Evolutionary conservation across 1,284 basidiomycete species (phyloP).

Genomic region (Volvariella surrecta): DNA sequence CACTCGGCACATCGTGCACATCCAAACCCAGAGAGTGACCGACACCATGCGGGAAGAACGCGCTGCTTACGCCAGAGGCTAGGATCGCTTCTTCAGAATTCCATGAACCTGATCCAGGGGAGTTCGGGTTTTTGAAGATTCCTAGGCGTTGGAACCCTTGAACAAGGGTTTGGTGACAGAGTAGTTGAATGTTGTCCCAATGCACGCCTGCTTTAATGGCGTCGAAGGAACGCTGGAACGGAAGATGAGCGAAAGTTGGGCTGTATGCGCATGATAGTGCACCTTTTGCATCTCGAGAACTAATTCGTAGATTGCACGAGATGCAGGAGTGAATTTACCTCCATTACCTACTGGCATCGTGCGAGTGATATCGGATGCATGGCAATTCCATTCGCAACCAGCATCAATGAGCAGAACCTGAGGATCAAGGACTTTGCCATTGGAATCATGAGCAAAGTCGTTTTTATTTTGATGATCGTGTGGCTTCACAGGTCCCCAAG

Average conservation of each 20-base stretch:
- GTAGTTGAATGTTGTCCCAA: slow-evolving; percentile 80
- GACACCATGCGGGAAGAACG: slow-evolving; percentile 90
- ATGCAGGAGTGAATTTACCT: slow-evolving; percentile 77
- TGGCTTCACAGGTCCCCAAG: slow-evolving; percentile 62
- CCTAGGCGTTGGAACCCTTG: slow-evolving; percentile 77
- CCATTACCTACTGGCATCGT: slow-evolving; percentile 85
- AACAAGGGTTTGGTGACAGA: slow-evolving; percentile 73
- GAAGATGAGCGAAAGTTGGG: slow-evolving; percentile 1
- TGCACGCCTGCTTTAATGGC: slow-evolving; percentile 66
- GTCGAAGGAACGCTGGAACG: slow-evolving; percentile 53
- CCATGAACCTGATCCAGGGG: slow-evolving; percentile 40
- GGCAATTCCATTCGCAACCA: slow-evolving; percentile 83
- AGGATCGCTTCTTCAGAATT: slow-evolving; percentile 64
- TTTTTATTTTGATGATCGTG: slow-evolving; percentile 48
- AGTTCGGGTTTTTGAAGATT: slow-evolving; percentile 62
- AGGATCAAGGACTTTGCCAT: slow-evolving; percentile 39
- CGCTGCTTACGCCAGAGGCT: slow-evolving; percentile 64
- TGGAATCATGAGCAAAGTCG: slow-evolving; percentile 30
- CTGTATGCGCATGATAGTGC: slow-evolving; percentile 9
- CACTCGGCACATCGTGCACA: slow-evolving; percentile 78
- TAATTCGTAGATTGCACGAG: slow-evolving; percentile 73
- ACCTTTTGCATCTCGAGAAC: slow-evolving; percentile 86
- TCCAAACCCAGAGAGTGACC: slow-evolving; percentile 87
- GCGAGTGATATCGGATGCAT: slow-evolving; percentile 78
- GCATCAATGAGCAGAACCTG: slow-evolving; percentile 89